Percentiles rank a stretch among this genome's conserved stretches.
Evolutionary conservation across 2,329 filamentous ascomycete species (phyloP).

Genomic region (Aspergillus candidus): DNA sequence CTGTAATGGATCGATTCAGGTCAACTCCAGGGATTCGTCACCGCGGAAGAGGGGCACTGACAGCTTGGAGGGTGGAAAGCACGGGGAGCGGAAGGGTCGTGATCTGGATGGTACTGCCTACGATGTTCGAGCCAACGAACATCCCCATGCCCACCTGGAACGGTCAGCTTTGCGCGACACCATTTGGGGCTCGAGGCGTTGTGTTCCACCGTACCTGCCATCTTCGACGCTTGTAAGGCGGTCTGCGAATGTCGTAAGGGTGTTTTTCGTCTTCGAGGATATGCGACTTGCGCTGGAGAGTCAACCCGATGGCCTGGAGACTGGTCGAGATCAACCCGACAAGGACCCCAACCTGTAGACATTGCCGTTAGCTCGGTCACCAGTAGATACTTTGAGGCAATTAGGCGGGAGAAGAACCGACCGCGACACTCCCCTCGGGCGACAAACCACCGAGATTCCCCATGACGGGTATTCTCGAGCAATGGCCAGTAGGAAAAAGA

Average conservation of each 20-base stretch:
- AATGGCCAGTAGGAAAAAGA: constrained; percentile 20
- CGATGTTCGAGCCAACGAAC: constrained; percentile 89
- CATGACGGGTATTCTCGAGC: constrained; percentile 47
- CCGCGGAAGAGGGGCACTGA: constrained; percentile 27
- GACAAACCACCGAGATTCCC: constrained; percentile 69
- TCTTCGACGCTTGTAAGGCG: constrained; percentile 80
- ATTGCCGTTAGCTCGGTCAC: constrained; percentile 12
- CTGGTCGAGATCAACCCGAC: constrained; percentile 91
- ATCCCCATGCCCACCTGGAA: constrained; percentile 77
- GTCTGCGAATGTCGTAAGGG: constrained; percentile 67
- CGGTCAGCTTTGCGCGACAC: constrained; percentile 19
- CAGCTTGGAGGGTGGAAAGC: constrained; percentile 85
- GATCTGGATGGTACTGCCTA: constrained; percentile 95
- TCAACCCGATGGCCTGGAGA: constrained; percentile 89
- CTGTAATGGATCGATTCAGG: constrained; percentile 24
- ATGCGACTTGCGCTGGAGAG: constrained; percentile 95
- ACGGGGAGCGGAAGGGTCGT: constrained; percentile 91
- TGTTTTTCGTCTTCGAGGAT: constrained; percentile 94
- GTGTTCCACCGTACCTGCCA: constrained; percentile 61
- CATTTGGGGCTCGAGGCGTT: neutral
- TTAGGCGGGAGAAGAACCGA: constrained; percentile 38
- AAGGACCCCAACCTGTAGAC: constrained; percentile 72
- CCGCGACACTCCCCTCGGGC: constrained; percentile 69
- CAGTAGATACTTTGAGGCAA: neutral
- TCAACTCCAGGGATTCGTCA: constrained; percentile 1